Base-by-base conservation (phyloP, 2,329 filamentous ascomycete species). In the Colletotrichum sp. region DNA sequence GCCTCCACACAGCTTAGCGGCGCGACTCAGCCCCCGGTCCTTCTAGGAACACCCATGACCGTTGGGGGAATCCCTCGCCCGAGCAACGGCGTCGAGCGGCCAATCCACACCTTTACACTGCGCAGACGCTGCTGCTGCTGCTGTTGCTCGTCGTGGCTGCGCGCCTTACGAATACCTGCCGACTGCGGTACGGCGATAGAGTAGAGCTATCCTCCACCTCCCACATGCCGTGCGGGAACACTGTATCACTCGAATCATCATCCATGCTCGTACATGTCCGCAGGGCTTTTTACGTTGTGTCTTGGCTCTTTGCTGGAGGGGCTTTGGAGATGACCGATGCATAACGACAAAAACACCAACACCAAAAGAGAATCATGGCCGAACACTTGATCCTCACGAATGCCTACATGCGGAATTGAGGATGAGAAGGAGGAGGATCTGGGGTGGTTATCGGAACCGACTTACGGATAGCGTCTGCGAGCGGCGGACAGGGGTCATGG, bases 21-120 rank as follows among this genome's bases (percentile, higher is more conserved):
- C 63, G 30, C 74, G 70, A 76, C 74, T 76, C 74, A 76, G 74
- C 74, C 74, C 72, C 70, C 70, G 65, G 44, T 62, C 22, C 26
- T 65, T 26, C 74, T 74, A 44, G 71, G 74, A 39, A 65, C 57
- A 76, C 59, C 74, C 74, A 73, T 76, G 74, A 65, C 65, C 55
- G 22, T 34, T 66, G 26, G 59, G 48, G 36, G 28, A 67, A 75
- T 71, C 72, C 68, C 68, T 76, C 48, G 64, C 59, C 74, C 70
- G 70, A 74, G 73, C 70, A 75, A 75, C 73, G 73, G 73, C 64
- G 57, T 68, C 26, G 64, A 75, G 26, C 60, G 71, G 36, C 39
- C 39, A 44, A 44, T 44, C 39, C 39, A 48, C 18, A 48, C 36
- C 36, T 39, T 1, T 39, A 39, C 18, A n/a, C 39, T 48, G 39